Evolutionary conservation across 1,139 yeast genomes (phyloP), one percentile per base, ranked within the genome.

Genomic region (Casaregolazyma lundiana): DNA sequence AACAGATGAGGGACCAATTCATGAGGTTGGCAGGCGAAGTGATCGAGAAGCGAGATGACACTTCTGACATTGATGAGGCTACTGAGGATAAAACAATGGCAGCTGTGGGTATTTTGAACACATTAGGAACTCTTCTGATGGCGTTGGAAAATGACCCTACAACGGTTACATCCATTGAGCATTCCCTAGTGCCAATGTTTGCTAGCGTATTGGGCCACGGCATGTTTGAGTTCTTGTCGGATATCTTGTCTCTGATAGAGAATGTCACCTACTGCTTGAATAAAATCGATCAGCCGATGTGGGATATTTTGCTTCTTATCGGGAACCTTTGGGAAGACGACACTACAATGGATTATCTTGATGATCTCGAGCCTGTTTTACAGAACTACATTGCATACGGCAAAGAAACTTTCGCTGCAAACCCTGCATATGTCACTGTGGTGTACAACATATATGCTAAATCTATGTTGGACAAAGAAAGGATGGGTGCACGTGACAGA

Each of bases 131-230:
- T 0, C 84, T 92, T n/a, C 68, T 92, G 44, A 66, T 89, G 50
- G 85, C 95, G 9, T 81, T 92, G 64, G 97, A 92, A 63, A 85
- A 84, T 60, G 82, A 95, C 1, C 71, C 72, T 19, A 88, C 80
- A 21, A 75, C 86, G 47, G 76, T 90, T 38, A 67, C 71, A 42
- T 75, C 76, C 59, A 72, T 92, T 46, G 96, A 89, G 60, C 81
- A 78, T 52, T 80, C 84, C 4, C 78, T 85, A 50, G 69, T 79
- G 37, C 96, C 97, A 11, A 84, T 83, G 24, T 77, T 90, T 42
- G 78, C 77, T 50, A 78, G 72, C 55, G 84, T 88, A 4, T 73
- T 90, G 48, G 71, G 68, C 30, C 75, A 82, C 53, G 75, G 76
- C 44, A 68, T 87, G 61, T 87, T 84, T 53, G 95, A 88, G 59